Evolutionary conservation across 495 filamentous ascomycete species (phyloP).

Genomic region (Lepidopterella palustris): DNA sequence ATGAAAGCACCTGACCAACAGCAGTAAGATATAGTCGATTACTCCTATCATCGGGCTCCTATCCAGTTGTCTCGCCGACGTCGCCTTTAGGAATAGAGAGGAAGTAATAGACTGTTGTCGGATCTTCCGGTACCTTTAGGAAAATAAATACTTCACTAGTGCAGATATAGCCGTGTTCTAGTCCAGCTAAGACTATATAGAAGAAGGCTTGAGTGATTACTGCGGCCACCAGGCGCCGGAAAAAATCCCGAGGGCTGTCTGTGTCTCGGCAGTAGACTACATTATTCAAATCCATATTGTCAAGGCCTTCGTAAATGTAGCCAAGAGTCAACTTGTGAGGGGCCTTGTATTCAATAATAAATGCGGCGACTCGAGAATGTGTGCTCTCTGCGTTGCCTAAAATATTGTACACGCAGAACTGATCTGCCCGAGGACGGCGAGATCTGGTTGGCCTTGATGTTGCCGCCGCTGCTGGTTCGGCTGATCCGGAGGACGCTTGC

Average conservation of each 20-base stretch:
- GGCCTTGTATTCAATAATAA: conserved; percentile 35
- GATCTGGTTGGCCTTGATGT: conserved; percentile 7
- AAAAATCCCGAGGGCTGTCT: conserved; percentile 11
- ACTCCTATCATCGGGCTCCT: conserved; percentile 11
- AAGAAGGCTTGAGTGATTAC: conserved; percentile 28
- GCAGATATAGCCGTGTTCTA: conserved; percentile 25
- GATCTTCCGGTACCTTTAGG: conserved; percentile 24
- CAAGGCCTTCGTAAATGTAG: conserved; percentile 31
- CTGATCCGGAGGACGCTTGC: neutral
- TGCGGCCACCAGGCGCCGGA: conserved; percentile 21
- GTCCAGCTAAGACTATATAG: conserved; percentile 25
- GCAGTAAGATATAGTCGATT: conserved; percentile 27
- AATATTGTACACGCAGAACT: conserved; percentile 36
- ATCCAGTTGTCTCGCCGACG: conserved; percentile 12
- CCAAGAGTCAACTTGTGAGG: conserved; percentile 33
- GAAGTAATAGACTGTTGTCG: conserved; percentile 24
- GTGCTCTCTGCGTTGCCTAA: conserved; percentile 8
- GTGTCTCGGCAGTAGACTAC: conserved; percentile 25
- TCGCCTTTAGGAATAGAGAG: conserved; percentile 27
- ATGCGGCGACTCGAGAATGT: conserved; percentile 22
- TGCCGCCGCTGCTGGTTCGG: neutral
- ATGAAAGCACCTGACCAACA: conserved; percentile 24
- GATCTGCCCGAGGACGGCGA: conserved; percentile 23
- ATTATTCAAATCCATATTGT: conserved; percentile 24
- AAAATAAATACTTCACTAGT: conserved; percentile 29